These are phyloP conservation scores for Rhizophora apiculata DNA, from an alignment of 345 rosid species.

Conservation along the genomic window DNA sequence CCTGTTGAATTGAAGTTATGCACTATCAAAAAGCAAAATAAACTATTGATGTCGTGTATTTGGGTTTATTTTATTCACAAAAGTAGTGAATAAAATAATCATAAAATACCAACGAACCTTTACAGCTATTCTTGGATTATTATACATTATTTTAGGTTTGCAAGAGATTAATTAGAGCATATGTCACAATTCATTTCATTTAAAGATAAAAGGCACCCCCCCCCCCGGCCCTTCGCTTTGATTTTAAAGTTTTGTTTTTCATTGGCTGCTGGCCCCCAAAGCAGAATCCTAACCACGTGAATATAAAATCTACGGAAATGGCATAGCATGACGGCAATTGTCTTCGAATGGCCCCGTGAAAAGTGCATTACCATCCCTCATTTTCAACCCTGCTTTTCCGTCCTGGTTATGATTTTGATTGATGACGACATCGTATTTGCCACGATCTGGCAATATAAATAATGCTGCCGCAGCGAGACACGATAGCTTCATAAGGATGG, in stretches of 20 bases:
- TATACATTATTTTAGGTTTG: too few species aligned
- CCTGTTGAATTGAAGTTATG: neutral
- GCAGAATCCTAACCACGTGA: too few species aligned
- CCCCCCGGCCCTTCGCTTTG: neutral
- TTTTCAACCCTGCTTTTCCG: neutral
- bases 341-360: too few species aligned
- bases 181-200: too few species aligned
- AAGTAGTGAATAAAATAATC: neutral
- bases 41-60: neutral
- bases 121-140: too few species aligned
- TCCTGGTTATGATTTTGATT: neutral
- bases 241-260: too few species aligned
- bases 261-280: too few species aligned
- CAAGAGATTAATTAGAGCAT: too few species aligned
- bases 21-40: neutral
- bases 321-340: too few species aligned
- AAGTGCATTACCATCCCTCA: neutral
- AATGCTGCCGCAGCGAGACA: neutral
- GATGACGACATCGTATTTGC: neutral
- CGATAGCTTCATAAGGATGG: neutral
- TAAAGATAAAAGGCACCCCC: neutral
- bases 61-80: neutral
- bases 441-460: neutral
- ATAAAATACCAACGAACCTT: too few species aligned
- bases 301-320: too few species aligned